Conservation (phyloP, 208 protist species). For the Trypanosoma cruzi region DNA sequence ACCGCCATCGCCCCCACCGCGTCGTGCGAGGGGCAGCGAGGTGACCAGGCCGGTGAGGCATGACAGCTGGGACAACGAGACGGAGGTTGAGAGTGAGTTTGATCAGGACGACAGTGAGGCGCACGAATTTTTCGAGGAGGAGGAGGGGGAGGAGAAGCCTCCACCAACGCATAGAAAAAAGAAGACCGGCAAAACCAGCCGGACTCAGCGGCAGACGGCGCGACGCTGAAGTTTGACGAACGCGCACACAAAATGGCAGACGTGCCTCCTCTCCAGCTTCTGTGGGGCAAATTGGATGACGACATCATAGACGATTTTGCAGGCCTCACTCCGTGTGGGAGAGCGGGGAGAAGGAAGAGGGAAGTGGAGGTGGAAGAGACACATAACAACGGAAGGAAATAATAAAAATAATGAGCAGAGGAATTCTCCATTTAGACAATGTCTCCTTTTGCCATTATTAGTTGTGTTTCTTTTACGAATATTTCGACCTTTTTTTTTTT, state of each 20-base stretch:
- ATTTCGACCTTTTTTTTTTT: neutral
- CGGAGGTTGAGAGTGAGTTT: slow-evolving; percentile 17
- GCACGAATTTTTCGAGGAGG: slow-evolving; percentile 12
- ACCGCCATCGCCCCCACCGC: neutral
- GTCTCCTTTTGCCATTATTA: too few species aligned
- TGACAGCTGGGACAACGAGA: slow-evolving; percentile 49
- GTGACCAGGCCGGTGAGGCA: slow-evolving; percentile 33
- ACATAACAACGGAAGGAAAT: neutral
- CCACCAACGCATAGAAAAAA: slow-evolving; percentile 19
- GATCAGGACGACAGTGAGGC: slow-evolving; percentile 27
- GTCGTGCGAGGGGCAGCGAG: neutral
- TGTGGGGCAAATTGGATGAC: neutral
- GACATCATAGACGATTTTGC: slow-evolving; percentile 3
- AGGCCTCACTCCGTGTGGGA: neutral
- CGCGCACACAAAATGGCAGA: neutral
- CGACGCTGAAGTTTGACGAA: slow-evolving; percentile 4
- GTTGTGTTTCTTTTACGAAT: neutral
- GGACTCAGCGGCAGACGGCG: slow-evolving; percentile 6
- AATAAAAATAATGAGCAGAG: too few species aligned
- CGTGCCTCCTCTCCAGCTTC: neutral
- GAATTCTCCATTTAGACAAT: too few species aligned
- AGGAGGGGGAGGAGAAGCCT: slow-evolving; percentile 15
- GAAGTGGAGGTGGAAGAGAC: neutral
- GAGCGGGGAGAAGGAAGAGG: neutral
- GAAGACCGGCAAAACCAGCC: neutral